Base-by-base conservation (phyloP, 495 filamentous ascomycete genomes). In the Cudoniella acicularis region DNA sequence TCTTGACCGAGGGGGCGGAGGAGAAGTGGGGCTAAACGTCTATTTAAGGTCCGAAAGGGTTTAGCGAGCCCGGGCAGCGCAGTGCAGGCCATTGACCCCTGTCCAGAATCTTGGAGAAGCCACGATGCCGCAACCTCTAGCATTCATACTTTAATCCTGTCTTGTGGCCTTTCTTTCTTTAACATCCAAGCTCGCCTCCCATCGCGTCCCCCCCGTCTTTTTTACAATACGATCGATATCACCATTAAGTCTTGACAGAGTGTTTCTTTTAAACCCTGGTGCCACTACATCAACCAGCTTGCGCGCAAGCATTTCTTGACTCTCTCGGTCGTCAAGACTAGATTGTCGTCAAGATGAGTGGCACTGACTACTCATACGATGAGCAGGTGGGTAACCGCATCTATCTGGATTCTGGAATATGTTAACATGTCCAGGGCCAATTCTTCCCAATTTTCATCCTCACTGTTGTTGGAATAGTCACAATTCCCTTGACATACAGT, bases 381-480 rank as follows among this genome's bases (percentile, higher is more conserved):
- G 90, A 96, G 68, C 82, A 92, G 85, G 88, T 89, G 64, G 43
- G 75, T 30, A 23, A 42, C 36, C 47, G 54, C 60, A 36, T 27
- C 17, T 40, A 8, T 27, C 42, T 18, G 22, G 49, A 40, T 10
- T 24, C 4, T 20, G n/a, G 23, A 20, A 55, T 40, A 25, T 18
- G 36, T 64, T 53, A 63, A 57, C 56, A 17, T 51, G 54, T 55
- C 21, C 63, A 97, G 86, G 93, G 92, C 46, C 88, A 96, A 85
- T 96, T 96, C 79, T 98, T 96, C 81, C 94, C 94, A 66, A 97
- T 92, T 81, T 98, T 98, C 80, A 84, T 98, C 74, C 83, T 97
- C 68, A 96, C 91, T 49, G 83, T 98, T 62, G 83, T 87, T 55
- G 84, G 85, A 69, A 85, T 98, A 56, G 79, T 98, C 75, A 96